Evolutionary conservation across 805 yeast species (phyloP), one percentile per base, ranked within the genome.

Genomic region (Ogataea henricii): DNA sequence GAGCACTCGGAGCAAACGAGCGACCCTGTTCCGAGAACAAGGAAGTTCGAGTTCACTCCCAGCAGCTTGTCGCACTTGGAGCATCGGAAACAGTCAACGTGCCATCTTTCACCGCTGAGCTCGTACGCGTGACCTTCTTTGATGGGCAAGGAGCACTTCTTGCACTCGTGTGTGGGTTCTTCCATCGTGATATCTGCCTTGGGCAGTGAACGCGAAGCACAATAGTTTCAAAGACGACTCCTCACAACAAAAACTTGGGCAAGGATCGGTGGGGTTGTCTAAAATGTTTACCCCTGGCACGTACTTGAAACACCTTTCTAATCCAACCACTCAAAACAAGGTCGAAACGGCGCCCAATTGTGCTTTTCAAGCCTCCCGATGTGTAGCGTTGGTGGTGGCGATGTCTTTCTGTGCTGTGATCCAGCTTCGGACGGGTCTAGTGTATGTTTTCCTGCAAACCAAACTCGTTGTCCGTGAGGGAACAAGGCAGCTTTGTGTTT

Each of bases 51-150:
- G 59, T 89, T 86, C 53, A 95, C 87, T 21, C 96, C 96, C 46
- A 94, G 71, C 30, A 83, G 78, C 57, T 81, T 77, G 30, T 78
- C 73, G 67, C 99, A 94, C 56, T 85, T 85, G 46, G 95, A 86
- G 68, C 99, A 94, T 40, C 82, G 77, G 69, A 94, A 94, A 68
- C 99, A 94, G 53, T 86, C 79, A 47, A 89, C 86, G 66, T 94
- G 99, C 99, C 99, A 94, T 54, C 96, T 81, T 63, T 89, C 92
- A 22, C 87, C 95, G 20, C 96, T 96, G 42, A 92, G 73, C 64
- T 92, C 98, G 64, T 89, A 94, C 2, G 98, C 98, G 55, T 91
- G 95, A 26, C 97, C 97, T 59, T 89, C 96, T 16, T 79, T 78
- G 41, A 92, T 87, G 22, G 85, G 71, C 49, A 76, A 62, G 33